phyloP scores from a whole-genome alignment of 2,329 filamentous ascomycete genomes.

The Chrysosporium queenslandicum region DNA sequence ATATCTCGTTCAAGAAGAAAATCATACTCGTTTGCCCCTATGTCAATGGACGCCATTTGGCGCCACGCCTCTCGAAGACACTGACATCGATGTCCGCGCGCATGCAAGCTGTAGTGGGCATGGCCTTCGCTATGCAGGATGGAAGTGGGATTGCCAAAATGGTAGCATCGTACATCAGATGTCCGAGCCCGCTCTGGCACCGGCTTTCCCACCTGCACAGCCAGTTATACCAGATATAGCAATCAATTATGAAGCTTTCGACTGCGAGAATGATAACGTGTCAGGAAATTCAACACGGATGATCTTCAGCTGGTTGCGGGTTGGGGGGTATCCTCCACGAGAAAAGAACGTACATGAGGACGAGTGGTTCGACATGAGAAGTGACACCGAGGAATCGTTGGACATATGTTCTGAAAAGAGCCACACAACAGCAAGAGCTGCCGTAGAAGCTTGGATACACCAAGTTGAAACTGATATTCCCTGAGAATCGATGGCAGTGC shows the following conservation, averaged over 20 bases:
- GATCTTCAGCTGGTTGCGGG: constrained; percentile 25
- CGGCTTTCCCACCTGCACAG: background rate
- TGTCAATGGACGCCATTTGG: constrained; percentile 26
- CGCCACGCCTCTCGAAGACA: constrained; percentile 21
- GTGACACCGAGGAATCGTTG: no score
- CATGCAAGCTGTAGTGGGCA: constrained; percentile 23
- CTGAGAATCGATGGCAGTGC: no score
- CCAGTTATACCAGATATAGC: background rate
- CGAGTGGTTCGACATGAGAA: no score
- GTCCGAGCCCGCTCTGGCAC: background rate
- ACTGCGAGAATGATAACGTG: constrained; percentile 8
- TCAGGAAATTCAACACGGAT: constrained; percentile 26
- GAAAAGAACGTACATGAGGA: no score
- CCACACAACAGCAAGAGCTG: no score
- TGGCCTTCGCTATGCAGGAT: constrained; percentile 16
- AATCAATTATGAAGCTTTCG: constrained; percentile 11
- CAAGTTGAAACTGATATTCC: no score
- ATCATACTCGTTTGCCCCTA: constrained; percentile 20
- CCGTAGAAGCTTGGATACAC: no score
- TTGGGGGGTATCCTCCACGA: constrained; percentile 15
- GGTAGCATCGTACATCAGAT: constrained; percentile 1
- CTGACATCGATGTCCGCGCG: constrained; percentile 24
- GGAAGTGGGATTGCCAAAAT: background rate
- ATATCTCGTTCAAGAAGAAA: constrained; percentile 21
- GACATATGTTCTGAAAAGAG: no score